Conservation (phyloP, 2,329 filamentous ascomycete genomes). For the Triangularia verruculosa region DNA sequence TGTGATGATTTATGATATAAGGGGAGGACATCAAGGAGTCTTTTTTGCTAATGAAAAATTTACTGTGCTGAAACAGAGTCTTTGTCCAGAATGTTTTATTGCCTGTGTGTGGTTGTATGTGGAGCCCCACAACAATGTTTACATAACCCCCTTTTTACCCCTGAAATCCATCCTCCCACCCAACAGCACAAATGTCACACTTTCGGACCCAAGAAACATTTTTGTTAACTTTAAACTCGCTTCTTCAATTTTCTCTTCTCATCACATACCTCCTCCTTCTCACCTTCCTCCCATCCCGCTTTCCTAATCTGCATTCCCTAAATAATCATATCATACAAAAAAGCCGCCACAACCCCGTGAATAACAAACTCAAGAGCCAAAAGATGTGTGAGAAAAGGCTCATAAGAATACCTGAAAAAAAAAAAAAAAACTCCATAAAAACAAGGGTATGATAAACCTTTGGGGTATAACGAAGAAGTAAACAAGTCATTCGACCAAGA, state of each 20-base stretch:
- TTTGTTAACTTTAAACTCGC: neutral
- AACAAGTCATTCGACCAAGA: neutral
- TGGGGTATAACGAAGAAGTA: neutral
- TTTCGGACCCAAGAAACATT: too few species aligned
- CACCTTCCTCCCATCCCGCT: neutral
- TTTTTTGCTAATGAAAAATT: too few species aligned
- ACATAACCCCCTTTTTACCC: neutral
- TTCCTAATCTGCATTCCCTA: neutral
- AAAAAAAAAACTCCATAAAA: neutral
- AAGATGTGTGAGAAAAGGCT: neutral
- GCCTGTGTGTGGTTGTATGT: neutral
- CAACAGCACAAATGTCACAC: neutral
- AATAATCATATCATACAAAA: neutral
- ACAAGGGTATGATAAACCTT: neutral
- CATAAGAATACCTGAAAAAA: conserved; percentile 2
- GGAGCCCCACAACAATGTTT: neutral
- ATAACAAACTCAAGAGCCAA: neutral
- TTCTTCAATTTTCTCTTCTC: neutral
- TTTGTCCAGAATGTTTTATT: too few species aligned
- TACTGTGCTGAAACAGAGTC: too few species aligned
- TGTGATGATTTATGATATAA: too few species aligned
- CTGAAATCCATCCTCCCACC: neutral
- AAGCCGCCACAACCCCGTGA: neutral
- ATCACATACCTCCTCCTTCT: neutral
- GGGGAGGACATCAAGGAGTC: too few species aligned